A percentile compares a stretch with the other conserved stretches of the same genome.
Evolutionary conservation across 1,284 basidiomycete genomes (phyloP).

Genomic region (Flammula alnicola): DNA sequence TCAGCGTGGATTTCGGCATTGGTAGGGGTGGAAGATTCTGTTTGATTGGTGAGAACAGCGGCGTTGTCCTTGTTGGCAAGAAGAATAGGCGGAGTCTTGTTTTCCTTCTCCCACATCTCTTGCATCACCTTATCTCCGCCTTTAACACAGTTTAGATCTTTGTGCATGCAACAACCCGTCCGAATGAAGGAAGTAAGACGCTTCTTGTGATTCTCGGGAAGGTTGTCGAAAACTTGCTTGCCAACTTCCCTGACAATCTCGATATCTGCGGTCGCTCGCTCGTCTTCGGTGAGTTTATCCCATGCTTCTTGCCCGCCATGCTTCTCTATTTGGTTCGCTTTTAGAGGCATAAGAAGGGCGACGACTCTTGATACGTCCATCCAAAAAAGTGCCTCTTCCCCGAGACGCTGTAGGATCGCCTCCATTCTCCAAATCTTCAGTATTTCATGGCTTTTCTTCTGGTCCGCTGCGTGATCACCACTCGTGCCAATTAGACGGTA

Average conservation of each 20-base stretch:
- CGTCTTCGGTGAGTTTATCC: conserved; percentile 12
- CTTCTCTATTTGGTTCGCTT: background rate
- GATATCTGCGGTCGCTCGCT: conserved; percentile 2
- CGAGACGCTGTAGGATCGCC: conserved; percentile 7
- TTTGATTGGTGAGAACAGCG: too few species aligned
- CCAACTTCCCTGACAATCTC: conserved; percentile 18
- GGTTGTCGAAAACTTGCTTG: conserved; percentile 20
- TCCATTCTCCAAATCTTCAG: conserved; percentile 21
- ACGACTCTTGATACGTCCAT: background rate
- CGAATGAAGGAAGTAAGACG: conserved; percentile 32
- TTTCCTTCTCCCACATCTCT: conserved; percentile 24
- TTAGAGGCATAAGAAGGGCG: background rate
- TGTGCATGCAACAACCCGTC: conserved; percentile 45
- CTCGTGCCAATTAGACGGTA: conserved; percentile 24
- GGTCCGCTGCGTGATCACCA: conserved; percentile 25
- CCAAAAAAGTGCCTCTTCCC: conserved; percentile 16
- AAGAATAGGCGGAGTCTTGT: conserved; percentile 11
- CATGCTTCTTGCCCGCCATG: conserved; percentile 13
- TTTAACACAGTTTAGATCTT: conserved; percentile 42
- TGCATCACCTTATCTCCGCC: conserved; percentile 34
- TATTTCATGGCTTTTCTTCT: conserved; percentile 19
- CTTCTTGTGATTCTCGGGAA: conserved; percentile 23
- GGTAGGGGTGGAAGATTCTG: too few species aligned
- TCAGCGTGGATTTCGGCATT: conserved; percentile 3
- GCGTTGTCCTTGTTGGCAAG: conserved; percentile 22